Conservation (phyloP, 192 early-diverging fungal genomes). For the Rhizophagus prolifer region DNA sequence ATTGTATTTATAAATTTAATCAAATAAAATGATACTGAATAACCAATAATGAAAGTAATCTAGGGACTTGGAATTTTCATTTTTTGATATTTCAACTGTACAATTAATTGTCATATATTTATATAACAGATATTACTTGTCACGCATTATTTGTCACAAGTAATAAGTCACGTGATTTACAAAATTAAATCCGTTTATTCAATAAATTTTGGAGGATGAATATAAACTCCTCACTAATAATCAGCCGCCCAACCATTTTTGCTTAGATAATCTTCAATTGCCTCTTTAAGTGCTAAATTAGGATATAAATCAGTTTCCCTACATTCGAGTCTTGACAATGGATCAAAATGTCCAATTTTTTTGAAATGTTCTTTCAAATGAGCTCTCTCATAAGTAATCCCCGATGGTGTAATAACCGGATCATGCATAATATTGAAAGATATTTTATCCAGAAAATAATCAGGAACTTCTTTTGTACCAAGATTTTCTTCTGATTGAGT, state of each 20-base stretch:
- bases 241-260: conserved; percentile 65
- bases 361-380: conserved; percentile 73
- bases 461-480: conserved; percentile 49
- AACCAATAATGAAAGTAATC: too few species aligned
- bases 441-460: conserved; percentile 67
- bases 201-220: too few species aligned
- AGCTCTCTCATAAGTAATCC: conserved; percentile 74
- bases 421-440: conserved; percentile 84
- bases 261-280: conserved; percentile 59
- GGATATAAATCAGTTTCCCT: conserved; percentile 68
- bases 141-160: too few species aligned
- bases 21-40: too few species aligned
- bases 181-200: too few species aligned
- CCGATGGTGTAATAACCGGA: conserved; percentile 61
- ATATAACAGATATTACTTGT: too few species aligned
- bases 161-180: too few species aligned
- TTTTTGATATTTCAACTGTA: too few species aligned
- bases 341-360: conserved; percentile 84
- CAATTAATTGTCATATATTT: too few species aligned
- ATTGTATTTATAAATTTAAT: too few species aligned
- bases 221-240: conserved; percentile 24
- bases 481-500: conserved; percentile 48
- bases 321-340: conserved; percentile 65
- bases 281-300: conserved; percentile 72
- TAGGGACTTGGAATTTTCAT: too few species aligned